Conservation (phyloP, 306 rosid genomes). For the Begonia loranthoides region DNA sequence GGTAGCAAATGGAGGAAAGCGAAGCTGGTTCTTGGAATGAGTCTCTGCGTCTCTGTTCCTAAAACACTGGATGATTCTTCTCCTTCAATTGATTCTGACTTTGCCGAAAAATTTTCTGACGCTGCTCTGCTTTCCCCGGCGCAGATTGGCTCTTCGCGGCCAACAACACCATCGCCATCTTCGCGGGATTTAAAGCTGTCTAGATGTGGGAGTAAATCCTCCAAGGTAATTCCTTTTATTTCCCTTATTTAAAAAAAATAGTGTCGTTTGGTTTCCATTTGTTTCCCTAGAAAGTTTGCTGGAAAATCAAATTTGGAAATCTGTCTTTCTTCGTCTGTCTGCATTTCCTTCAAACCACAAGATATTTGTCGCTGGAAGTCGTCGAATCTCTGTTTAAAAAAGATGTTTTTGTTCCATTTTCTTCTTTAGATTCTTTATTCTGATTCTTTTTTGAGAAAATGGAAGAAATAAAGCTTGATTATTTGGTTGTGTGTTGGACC, state of each 20-base stretch:
- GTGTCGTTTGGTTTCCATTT: not conserved
- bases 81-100: slow-evolving; percentile 28
- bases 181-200: slow-evolving; percentile 30
- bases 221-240: slow-evolving; percentile 27
- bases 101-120: slow-evolving; percentile 57
- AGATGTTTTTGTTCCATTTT: too few species aligned
- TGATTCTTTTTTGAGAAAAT: too few species aligned
- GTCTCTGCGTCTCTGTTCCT: slow-evolving; percentile 73
- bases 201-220: slow-evolving; percentile 32
- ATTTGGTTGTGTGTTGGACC: too few species aligned
- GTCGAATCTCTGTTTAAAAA: too few species aligned
- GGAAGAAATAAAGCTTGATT: too few species aligned
- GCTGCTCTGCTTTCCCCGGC: slow-evolving; percentile 78
- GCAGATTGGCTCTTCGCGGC: slow-evolving; percentile 35
- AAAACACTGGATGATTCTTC: slow-evolving; percentile 54
- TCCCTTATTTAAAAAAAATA: not conserved
- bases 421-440: too few species aligned
- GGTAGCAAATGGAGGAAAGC: slow-evolving; percentile 96
- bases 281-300: not conserved
- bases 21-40: slow-evolving; percentile 67
- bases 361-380: too few species aligned
- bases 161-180: slow-evolving; percentile 31
- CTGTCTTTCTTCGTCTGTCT: not conserved
- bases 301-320: not conserved
- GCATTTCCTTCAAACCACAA: too few species aligned